A percentile compares a stretch with the other conserved stretches of the same genome.
These are phyloP conservation scores for Guadua angustifolia DNA, from an alignment of 176 grass and related monocot species.

Conservation along the genomic window DNA sequence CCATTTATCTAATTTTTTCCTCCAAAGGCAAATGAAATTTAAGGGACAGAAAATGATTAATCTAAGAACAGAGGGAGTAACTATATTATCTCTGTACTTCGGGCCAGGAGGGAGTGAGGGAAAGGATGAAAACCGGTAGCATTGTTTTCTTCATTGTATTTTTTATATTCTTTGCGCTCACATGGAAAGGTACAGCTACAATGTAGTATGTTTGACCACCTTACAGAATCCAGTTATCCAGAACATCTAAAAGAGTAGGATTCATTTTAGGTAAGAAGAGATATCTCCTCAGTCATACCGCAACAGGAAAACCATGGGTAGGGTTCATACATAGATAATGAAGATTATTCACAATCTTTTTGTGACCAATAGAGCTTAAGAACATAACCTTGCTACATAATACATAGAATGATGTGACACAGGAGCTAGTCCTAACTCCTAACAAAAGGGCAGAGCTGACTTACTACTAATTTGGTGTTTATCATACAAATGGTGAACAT, in stretches of 20 bases:
- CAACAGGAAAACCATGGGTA: neutral
- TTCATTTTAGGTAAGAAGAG: neutral
- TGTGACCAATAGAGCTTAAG: neutral
- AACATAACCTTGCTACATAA: neutral
- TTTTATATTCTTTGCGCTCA: neutral
- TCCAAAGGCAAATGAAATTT: no score
- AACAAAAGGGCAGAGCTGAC: neutral
- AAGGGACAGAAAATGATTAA: no score
- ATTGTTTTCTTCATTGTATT: slow-evolving; percentile 41
- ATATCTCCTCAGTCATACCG: neutral
- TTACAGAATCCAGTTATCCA: neutral
- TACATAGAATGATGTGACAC: neutral
- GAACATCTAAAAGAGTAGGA: slow-evolving; percentile 15
- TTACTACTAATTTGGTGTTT: neutral
- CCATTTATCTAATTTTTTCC: no score
- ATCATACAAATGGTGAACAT: neutral
- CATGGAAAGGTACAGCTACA: neutral
- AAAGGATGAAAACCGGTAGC: no score
- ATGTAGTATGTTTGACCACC: neutral
- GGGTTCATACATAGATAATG: neutral
- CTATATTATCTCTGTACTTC: no score
- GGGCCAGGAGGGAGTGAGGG: no score
- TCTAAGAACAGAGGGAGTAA: no score
- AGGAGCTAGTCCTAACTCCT: neutral
- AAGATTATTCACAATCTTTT: neutral